phyloP scores from a whole-genome alignment of 2,329 filamentous ascomycete species.

The Incumbomyces lentus region DNA sequence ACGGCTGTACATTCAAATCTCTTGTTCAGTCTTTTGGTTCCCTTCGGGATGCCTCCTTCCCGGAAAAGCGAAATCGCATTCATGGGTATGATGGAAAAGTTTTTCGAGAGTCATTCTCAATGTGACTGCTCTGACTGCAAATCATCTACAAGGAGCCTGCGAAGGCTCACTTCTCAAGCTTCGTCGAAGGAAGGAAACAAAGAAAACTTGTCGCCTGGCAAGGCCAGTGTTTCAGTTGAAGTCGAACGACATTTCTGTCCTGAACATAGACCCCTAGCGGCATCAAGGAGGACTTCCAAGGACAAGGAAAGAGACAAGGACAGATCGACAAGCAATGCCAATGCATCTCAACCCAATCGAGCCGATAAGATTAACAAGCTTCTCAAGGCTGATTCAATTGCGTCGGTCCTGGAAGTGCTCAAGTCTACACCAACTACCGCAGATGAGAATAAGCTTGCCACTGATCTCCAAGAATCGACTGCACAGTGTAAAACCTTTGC shows the following conservation, averaged over 20 bases:
- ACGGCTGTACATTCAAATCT: too few species aligned
- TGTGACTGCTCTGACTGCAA: slow-evolving; percentile 6
- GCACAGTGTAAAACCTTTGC: slow-evolving; percentile 3
- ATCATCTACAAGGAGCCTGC: neutral
- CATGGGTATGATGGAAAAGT: slow-evolving; percentile 8
- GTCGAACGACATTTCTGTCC: slow-evolving; percentile 2
- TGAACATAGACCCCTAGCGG: slow-evolving; percentile 3
- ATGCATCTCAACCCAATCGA: slow-evolving; percentile 2
- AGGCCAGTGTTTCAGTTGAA: neutral
- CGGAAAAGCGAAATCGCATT: slow-evolving; percentile 2
- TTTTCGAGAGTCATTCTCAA: slow-evolving; percentile 4
- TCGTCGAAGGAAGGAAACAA: neutral
- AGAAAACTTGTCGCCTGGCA: slow-evolving; percentile 1
- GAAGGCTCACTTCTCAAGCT: neutral
- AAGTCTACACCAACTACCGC: neutral
- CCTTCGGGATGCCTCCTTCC: slow-evolving; percentile 1
- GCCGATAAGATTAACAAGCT: slow-evolving; percentile 7
- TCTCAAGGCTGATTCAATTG: slow-evolving; percentile 5
- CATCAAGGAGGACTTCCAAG: neutral
- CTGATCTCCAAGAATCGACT: neutral
- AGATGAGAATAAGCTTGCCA: slow-evolving; percentile 1
- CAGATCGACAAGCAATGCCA: neutral
- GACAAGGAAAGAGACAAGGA: slow-evolving; percentile 7
- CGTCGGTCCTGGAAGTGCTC: slow-evolving; percentile 3
- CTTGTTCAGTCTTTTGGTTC: too few species aligned